Percentiles rank a stretch among this genome's conserved stretches.
Evolutionary conservation across 129 eudicot genomes (phyloP).

Genomic region (Sambucus nigra): DNA sequence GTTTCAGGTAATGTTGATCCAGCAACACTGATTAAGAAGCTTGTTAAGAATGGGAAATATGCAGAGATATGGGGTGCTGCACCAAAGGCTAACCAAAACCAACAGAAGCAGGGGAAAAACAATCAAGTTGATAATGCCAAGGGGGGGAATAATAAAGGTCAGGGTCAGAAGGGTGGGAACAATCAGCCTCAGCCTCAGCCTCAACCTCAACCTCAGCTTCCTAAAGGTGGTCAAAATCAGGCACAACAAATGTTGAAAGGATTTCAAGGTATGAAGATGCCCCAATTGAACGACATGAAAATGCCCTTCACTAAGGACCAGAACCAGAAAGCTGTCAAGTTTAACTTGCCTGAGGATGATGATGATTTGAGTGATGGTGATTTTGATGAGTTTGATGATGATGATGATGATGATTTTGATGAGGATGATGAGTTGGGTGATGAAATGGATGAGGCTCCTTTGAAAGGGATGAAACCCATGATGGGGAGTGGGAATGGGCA

Average conservation of each 20-base stretch:
- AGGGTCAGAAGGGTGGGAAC: slow-evolving; percentile 12
- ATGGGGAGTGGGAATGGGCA: slow-evolving; percentile 19
- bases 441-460: slow-evolving; percentile 20
- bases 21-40: slow-evolving; percentile 62
- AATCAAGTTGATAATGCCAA: slow-evolving; percentile 41
- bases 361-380: slow-evolving; percentile 25
- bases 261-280: slow-evolving; percentile 28
- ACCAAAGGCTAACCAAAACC: slow-evolving; percentile 28
- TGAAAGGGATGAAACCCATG: slow-evolving; percentile 23
- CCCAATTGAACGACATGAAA: slow-evolving; percentile 26
- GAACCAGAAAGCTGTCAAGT: slow-evolving; percentile 22
- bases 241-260: slow-evolving; percentile 37
- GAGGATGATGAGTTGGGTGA: slow-evolving; percentile 30
- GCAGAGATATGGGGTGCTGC: slow-evolving; percentile 72
- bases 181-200: background rate
- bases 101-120: slow-evolving; percentile 54
- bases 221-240: slow-evolving; percentile 9
- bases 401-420: slow-evolving; percentile 20
- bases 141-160: slow-evolving; percentile 25
- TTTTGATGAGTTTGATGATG: slow-evolving; percentile 26
- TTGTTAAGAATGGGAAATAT: slow-evolving; percentile 62
- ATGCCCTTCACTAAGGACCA: slow-evolving; percentile 12
- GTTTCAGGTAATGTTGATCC: slow-evolving; percentile 69
- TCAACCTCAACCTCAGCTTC: slow-evolving; percentile 7
- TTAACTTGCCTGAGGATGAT: slow-evolving; percentile 25